Percentiles rank a stretch among this genome's conserved stretches.
Conservation (phyloP, 495 filamentous ascomycete species). For the Diplogelasinospora grovesii region DNA sequence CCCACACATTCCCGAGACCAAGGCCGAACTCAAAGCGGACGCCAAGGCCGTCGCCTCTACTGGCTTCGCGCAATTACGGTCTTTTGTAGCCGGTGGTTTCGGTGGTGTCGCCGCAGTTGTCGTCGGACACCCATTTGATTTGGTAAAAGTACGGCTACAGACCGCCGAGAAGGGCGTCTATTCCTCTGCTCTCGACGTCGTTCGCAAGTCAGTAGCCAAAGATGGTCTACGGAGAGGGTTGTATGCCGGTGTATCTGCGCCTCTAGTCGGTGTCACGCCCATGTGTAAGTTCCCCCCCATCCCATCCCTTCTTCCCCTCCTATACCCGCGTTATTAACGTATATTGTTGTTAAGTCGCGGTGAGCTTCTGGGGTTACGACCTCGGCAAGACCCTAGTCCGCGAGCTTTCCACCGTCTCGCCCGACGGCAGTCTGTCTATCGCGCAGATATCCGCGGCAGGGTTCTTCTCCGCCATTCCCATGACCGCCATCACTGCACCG, state of each 20-base stretch:
- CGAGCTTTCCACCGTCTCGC: slow-evolving; percentile 54
- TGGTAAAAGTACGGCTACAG: slow-evolving; percentile 95
- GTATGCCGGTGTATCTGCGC: slow-evolving; percentile 96
- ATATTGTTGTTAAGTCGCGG: slow-evolving; percentile 59
- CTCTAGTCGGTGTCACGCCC: slow-evolving; percentile 89
- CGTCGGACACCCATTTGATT: slow-evolving; percentile 91
- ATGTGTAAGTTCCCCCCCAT: slow-evolving; percentile 70
- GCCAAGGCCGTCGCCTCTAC: slow-evolving; percentile 41
- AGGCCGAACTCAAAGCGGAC: slow-evolving; percentile 41
- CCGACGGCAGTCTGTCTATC: slow-evolving; percentile 65
- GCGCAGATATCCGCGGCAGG: slow-evolving; percentile 86
- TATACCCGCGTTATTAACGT: slow-evolving; percentile 6
- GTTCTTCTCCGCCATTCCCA: slow-evolving; percentile 96
- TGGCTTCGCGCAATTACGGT: slow-evolving; percentile 54
- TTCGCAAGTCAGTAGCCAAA: slow-evolving; percentile 74
- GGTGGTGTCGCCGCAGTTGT: slow-evolving; percentile 91
- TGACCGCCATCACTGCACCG: slow-evolving; percentile 95
- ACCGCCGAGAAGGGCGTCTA: slow-evolving; percentile 94
- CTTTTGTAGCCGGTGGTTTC: slow-evolving; percentile 82
- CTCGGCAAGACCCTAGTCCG: slow-evolving; percentile 83
- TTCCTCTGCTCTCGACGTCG: slow-evolving; percentile 83
- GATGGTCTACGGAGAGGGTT: slow-evolving; percentile 79
- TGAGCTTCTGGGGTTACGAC: slow-evolving; percentile 99
- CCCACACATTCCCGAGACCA: slow-evolving; percentile 47
- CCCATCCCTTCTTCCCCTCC: background rate